These are phyloP conservation scores for Salix viminalis DNA, from an alignment of 345 rosid genomes.

Conservation along the genomic window DNA sequence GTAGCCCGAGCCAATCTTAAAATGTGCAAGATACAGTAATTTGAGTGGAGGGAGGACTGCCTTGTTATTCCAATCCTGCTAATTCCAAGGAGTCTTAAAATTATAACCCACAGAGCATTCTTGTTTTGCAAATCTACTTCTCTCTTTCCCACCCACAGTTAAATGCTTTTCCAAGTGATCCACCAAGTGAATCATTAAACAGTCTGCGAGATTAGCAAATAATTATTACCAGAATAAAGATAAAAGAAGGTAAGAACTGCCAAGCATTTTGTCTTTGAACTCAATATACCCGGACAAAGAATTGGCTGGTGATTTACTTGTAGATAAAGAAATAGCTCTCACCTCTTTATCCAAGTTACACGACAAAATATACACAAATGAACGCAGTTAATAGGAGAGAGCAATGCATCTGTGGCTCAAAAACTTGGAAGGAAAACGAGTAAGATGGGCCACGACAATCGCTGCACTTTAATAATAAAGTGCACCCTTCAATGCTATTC, in stretches of 20 bases:
- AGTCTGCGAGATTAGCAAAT: not conserved
- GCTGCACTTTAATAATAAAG: conserved; percentile 13
- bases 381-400: not conserved
- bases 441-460: conserved; percentile 13
- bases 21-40: conserved; percentile 13
- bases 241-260: not conserved
- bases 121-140: conserved; percentile 1
- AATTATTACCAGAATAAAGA: conserved; percentile 3
- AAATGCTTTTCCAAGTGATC: conserved; percentile 8
- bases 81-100: conserved; percentile 16
- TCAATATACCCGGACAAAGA: not conserved
- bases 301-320: not conserved
- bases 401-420: not conserved
- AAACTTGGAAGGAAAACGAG: not conserved
- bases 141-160: conserved; percentile 9
- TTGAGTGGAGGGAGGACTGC: conserved; percentile 9
- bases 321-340: not conserved
- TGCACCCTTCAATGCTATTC: conserved; percentile 12
- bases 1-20: conserved; percentile 6
- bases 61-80: conserved; percentile 17
- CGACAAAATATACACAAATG: not conserved
- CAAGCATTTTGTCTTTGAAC: not conserved
- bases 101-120: conserved; percentile 26
- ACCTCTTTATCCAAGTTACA: not conserved
- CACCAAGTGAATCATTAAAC: not conserved